phyloP scores from a whole-genome alignment of 768 basidiomycete species.

The Termitomyces sp. region DNA sequence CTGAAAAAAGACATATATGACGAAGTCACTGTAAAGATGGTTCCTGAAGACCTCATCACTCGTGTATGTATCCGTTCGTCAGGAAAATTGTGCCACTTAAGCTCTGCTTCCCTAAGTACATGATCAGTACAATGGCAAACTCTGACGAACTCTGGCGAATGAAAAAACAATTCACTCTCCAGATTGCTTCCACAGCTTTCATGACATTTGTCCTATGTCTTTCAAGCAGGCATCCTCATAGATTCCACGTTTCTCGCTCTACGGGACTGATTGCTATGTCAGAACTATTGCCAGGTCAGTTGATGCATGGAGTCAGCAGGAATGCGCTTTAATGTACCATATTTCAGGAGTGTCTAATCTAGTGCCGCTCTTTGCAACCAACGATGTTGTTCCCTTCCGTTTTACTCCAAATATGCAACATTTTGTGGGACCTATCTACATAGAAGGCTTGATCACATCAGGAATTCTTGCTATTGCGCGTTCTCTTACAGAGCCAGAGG shows the following conservation, averaged over 20 bases:
- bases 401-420: slow-evolving; percentile 95
- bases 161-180: slow-evolving; percentile 93
- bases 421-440: slow-evolving; percentile 84
- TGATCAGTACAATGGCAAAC: slow-evolving; percentile 79
- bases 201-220: slow-evolving; percentile 87
- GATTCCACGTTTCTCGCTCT: slow-evolving; percentile 85
- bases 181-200: slow-evolving; percentile 85
- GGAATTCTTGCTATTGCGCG: slow-evolving; percentile 90
- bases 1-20: slow-evolving; percentile 84
- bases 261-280: slow-evolving; percentile 92
- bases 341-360: slow-evolving; percentile 34
- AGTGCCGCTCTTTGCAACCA: slow-evolving; percentile 64
- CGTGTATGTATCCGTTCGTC: slow-evolving; percentile 46
- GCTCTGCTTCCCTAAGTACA: slow-evolving; percentile 56
- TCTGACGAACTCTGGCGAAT: slow-evolving; percentile 92
- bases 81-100: not conserved
- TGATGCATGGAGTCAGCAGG: not conserved
- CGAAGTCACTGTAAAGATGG: slow-evolving; percentile 80
- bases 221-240: slow-evolving; percentile 74
- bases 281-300: slow-evolving; percentile 79
- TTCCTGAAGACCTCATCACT: slow-evolving; percentile 83
- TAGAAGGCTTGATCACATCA: slow-evolving; percentile 83
- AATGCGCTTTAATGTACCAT: not conserved
- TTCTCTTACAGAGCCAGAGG: slow-evolving; percentile 89
- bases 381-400: slow-evolving; percentile 93